Base-by-base conservation (phyloP, 352 stramenopile species). In the Phytopythium helicoides region DNA sequence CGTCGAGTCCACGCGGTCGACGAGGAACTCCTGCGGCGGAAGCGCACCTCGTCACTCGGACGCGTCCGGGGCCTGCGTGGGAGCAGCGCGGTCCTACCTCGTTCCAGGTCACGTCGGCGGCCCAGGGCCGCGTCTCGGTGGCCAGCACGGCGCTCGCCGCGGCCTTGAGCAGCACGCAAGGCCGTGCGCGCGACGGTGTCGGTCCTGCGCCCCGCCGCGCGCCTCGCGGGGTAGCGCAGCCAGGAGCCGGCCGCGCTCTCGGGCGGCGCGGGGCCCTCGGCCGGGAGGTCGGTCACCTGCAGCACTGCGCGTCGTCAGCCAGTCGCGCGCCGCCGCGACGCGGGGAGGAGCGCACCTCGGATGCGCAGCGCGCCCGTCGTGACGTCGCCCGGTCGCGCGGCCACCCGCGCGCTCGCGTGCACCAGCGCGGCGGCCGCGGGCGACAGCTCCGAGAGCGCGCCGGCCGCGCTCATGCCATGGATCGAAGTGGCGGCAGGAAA, bases 11-110 rank as follows among this genome's bases (percentile, higher is more conserved):
- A 91, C 77, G 42, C 73, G 62, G 22, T 92, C 80, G 35, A 92
- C 61, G 23, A 71, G 67, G 56, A 94, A 92, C 47, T 92, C 81
- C 80, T 92, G 50, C 28, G 48, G n/a, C 18, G 42, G 51, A 3
- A 25, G 36, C 23, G 23, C 10, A 34, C 31, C 1, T 19, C 6
- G 28, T 52, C 40, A 47, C 28, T 50, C 22, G 34, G 19, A 39
- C 19, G 15, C 39, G 36, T 11, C 47, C 33, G 36, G n/a, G 18
- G 3, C 18, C n/a, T n/a, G n/a, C n/a, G n/a, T n/a, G n/a, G n/a
- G n/a, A n/a, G n/a, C n/a, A 4, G 0, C 12, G 45, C 7, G 14
- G 45, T 46, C 45, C 60, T 38, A 82, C 71, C 66, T 83, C 76
- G 26, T 87, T 76, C 74, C 76, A 90, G 39, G 46, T 57, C 11